Conservation (phyloP, 2,329 filamentous ascomycete species). For the Fusarium sp. region DNA sequence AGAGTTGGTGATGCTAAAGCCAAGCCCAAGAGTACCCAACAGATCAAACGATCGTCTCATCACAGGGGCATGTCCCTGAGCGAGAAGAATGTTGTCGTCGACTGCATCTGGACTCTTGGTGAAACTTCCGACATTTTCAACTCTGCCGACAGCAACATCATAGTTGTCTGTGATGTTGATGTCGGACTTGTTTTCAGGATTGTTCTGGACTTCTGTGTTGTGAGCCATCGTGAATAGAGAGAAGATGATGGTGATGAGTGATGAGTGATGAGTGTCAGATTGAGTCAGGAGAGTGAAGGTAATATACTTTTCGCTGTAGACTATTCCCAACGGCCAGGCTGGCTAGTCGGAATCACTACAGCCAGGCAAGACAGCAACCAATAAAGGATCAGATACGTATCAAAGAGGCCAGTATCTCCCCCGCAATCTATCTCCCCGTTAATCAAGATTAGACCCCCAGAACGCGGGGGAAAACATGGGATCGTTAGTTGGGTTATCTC, state of each 20-base stretch:
- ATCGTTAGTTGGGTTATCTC: background rate
- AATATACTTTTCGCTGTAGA: background rate
- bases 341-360: background rate
- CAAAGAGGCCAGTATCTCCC: background rate
- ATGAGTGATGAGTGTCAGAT: background rate
- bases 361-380: background rate
- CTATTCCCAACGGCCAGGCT: rapidly evolving
- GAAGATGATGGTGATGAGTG: background rate
- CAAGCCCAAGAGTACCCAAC: background rate
- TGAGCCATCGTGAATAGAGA: background rate
- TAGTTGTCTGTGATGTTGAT: background rate
- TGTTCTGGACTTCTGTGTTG: background rate
- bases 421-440: background rate
- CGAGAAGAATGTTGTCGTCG: background rate
- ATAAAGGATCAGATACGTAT: background rate
- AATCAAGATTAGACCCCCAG: background rate
- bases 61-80: background rate
- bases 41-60: background rate
- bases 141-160: background rate
- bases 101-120: background rate
- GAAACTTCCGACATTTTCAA: background rate
- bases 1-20: background rate
- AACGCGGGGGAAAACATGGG: background rate
- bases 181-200: background rate
- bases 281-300: background rate